These are phyloP conservation scores for Stylosanthes scabra DNA, from an alignment of 331 rosid species.

Conservation along the genomic window DNA sequence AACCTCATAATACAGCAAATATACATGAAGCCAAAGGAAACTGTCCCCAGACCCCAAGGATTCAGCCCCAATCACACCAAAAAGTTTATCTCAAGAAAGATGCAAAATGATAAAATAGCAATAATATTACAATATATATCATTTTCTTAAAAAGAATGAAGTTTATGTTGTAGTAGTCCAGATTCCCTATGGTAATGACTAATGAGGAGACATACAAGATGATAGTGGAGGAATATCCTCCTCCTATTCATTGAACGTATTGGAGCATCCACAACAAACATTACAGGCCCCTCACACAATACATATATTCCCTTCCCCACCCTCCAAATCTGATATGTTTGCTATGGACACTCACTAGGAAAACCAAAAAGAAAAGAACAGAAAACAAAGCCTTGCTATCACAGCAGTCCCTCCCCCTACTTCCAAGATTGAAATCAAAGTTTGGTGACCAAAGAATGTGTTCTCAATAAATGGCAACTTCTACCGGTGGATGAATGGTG, in stretches of 20 bases:
- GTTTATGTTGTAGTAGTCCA: conserved; percentile 33
- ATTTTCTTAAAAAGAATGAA: conserved; percentile 43
- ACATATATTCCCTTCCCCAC: conserved; percentile 31
- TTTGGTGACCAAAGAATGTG: conserved; percentile 46
- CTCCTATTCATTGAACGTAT: conserved; percentile 38
- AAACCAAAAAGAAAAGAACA: neutral
- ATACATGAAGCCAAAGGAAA: too few relatives aligned
- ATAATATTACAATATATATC: conserved; percentile 18
- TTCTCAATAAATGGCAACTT: conserved; percentile 28
- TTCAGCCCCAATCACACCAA: too few relatives aligned
- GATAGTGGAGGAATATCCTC: conserved; percentile 47
- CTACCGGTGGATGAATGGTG: conserved; percentile 17
- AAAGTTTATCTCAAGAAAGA: too few relatives aligned
- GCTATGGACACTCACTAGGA: conserved; percentile 39
- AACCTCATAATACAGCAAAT: too few relatives aligned
- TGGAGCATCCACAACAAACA: conserved; percentile 49
- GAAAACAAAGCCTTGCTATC: neutral
- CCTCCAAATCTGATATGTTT: conserved; percentile 29
- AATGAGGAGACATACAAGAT: conserved; percentile 44
- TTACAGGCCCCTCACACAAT: conserved; percentile 41
- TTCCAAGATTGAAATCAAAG: conserved; percentile 40
- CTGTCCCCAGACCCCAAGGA: too few relatives aligned
- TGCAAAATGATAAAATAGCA: conserved; percentile 14
- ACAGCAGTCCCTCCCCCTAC: conserved; percentile 18
- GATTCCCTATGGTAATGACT: conserved; percentile 29